Base-by-base conservation (phyloP, 164 flowering plant genomes). In the Vitis rupestris region DNA sequence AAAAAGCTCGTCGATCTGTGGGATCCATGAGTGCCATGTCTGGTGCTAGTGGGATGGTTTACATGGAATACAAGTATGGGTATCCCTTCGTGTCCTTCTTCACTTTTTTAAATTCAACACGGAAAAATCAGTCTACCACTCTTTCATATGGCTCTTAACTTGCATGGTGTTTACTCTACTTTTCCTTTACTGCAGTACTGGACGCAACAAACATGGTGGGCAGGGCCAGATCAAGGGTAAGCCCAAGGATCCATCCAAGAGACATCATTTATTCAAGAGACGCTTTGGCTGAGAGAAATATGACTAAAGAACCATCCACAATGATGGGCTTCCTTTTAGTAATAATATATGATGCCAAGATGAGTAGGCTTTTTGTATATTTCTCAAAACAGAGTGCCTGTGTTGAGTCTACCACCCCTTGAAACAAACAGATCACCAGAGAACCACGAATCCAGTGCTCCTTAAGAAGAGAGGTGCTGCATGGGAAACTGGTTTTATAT, bases 21-120 rank as follows among this genome's bases (percentile, higher is more conserved):
- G 93, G 96, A 31, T 84, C 96, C 53, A 90, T 95, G 97, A 95
- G 98, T 76, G 83, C 87, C 31, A 90, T 93, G 98, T 95, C 98
- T 51, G 98, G 98, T 56, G 93, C 98, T 60, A 78, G 77, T 3
- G 94, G 96, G 67, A 91, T 83, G 94, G 87, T 91, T 65, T 95
- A 95, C 83, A 86, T 88, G 92, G 99, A 95, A 76, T 95, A 88
- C 84, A 85, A 70, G 97, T 93, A 83, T 57, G 49, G 27, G 8
- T 19, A 3, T 30, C 27, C 3, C 23, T 8, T 10, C 7, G 5
- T 37, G 44, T 50, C 27, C 27, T 23, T 2, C 27, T 23, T 27
- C 31, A 14, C 27, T 37, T 27, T 60, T 60, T 29, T 6, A 4
- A 60, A 29, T 10, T 30, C 9, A 37, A 37, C 44, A 37, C 0